Evolutionary conservation across 495 filamentous ascomycete genomes (phyloP).

Genomic region (Aspergillus affinis): DNA sequence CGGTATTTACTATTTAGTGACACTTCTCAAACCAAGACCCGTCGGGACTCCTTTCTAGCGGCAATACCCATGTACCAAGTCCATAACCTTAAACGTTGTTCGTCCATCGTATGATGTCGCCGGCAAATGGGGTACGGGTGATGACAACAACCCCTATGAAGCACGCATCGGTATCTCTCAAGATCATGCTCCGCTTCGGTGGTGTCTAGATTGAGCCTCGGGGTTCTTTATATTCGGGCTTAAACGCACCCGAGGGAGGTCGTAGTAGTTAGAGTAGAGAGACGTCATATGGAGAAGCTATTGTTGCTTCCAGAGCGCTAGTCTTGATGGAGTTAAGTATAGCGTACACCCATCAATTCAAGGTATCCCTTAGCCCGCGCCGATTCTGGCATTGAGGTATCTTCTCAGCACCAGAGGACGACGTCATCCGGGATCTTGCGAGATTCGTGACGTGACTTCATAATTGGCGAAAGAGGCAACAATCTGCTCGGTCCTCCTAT

Average conservation of each 20-base stretch:
- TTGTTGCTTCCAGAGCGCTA: neutral
- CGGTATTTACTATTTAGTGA: neutral
- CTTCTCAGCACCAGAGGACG: neutral
- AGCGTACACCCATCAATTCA: neutral
- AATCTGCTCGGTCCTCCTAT: neutral
- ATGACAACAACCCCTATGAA: neutral
- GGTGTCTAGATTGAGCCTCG: neutral
- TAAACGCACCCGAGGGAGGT: neutral
- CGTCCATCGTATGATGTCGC: neutral
- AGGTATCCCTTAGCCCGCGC: neutral
- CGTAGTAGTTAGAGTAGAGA: neutral
- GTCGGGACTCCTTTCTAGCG: neutral
- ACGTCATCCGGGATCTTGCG: neutral
- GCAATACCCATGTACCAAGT: neutral
- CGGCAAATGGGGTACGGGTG: neutral
- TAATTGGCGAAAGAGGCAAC: neutral
- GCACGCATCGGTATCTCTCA: neutral
- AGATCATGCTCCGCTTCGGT: neutral
- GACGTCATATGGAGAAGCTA: neutral
- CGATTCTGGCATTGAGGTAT: neutral
- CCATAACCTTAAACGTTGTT: neutral
- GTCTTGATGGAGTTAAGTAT: neutral
- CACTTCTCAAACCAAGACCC: neutral
- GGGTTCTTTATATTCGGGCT: neutral
- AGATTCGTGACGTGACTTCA: neutral